These are phyloP conservation scores for Adansonia madagascariensis DNA, from an alignment of 441 rosid species.

Conservation along the genomic window DNA sequence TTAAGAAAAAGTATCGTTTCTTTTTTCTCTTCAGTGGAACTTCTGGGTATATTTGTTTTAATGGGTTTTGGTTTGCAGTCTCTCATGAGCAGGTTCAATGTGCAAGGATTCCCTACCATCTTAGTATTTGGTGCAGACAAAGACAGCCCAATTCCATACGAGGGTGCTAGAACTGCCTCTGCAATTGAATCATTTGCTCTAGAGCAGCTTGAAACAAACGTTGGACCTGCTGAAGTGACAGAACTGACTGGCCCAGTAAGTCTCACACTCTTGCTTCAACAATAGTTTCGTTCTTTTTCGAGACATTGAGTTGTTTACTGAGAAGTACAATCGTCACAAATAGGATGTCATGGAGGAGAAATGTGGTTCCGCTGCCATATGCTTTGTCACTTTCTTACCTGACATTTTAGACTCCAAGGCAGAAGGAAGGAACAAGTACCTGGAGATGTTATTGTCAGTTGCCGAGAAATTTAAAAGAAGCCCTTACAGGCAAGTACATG, in stretches of 20 bases:
- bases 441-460: constrained; percentile 77
- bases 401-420: constrained; percentile 98
- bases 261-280: constrained; percentile 13
- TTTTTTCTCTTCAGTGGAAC: neutral
- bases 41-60: constrained; percentile 23
- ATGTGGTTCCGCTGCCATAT: constrained; percentile 94
- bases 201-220: constrained; percentile 82
- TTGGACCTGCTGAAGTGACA: constrained; percentile 87
- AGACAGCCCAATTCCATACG: constrained; percentile 79
- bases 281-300: constrained; percentile 16
- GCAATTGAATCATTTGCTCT: constrained; percentile 91
- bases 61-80: constrained; percentile 58
- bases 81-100: constrained; percentile 95
- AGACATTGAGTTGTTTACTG: neutral
- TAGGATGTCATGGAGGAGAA: constrained; percentile 93
- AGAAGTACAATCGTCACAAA: constrained; percentile 18
- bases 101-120: constrained; percentile 98
- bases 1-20: neutral
- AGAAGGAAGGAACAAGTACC: constrained; percentile 91
- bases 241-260: constrained; percentile 83
- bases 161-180: constrained; percentile 92
- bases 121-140: constrained; percentile 91
- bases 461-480: constrained; percentile 88
- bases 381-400: constrained; percentile 93
- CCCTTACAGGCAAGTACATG: constrained; percentile 78